These are phyloP conservation scores for Lenzites betulinus DNA, from an alignment of 768 basidiomycete genomes.

Conservation along the genomic window DNA sequence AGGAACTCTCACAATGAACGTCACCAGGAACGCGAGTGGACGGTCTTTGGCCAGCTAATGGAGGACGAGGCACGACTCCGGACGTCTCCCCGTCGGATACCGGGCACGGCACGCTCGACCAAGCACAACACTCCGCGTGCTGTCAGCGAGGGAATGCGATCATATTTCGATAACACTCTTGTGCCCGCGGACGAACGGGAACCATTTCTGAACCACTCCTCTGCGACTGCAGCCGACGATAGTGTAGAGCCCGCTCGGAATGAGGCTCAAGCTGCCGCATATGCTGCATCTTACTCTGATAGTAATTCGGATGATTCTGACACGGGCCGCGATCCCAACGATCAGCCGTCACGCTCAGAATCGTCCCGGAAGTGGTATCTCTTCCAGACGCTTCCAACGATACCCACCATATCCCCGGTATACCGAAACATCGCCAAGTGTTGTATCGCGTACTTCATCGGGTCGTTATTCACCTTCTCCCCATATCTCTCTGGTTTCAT, in stretches of 20 bases:
- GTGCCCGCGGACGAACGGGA: neutral
- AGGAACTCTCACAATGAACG: conserved; percentile 6
- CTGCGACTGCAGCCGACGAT: neutral
- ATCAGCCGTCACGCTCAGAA: neutral
- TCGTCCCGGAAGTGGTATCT: neutral
- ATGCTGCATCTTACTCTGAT: neutral
- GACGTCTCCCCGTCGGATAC: conserved; percentile 3
- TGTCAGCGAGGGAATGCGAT: neutral
- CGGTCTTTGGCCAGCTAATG: conserved; percentile 72
- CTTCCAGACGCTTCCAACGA: conserved; percentile 26
- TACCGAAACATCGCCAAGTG: conserved; percentile 87
- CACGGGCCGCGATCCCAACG: neutral
- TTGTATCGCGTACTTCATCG: conserved; percentile 86
- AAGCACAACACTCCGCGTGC: conserved; percentile 4
- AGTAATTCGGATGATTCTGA: neutral
- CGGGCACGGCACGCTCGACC: conserved; percentile 2
- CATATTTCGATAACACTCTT: conserved; percentile 7
- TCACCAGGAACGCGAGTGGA: conserved; percentile 46
- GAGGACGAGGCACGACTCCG: conserved; percentile 41
- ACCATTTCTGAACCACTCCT: neutral
- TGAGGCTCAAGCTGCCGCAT: neutral
- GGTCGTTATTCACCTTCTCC: conserved; percentile 90
- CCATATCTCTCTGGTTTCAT: conserved; percentile 71
- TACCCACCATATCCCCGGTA: conserved; percentile 48
- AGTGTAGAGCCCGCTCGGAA: neutral